These are phyloP conservation scores for Rhodotorula sp. DNA, from an alignment of 1,284 basidiomycete genomes.

Conservation along the genomic window DNA sequence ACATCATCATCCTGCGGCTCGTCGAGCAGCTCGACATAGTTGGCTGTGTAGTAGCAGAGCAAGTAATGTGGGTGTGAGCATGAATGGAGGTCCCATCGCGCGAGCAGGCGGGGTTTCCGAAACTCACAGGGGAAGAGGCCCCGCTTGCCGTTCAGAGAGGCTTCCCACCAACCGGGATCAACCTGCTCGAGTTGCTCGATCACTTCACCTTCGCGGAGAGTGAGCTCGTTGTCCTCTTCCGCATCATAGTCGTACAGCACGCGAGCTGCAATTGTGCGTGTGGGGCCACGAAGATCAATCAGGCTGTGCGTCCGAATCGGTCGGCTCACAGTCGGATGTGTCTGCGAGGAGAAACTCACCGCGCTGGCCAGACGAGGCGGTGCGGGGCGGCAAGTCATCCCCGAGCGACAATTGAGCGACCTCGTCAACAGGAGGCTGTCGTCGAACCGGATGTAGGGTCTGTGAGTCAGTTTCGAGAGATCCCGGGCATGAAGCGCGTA, in stretches of 20 bases:
- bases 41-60: slow-evolving; percentile 54
- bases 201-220: slow-evolving; percentile 72
- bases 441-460: slow-evolving; percentile 44
- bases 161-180: slow-evolving; percentile 81
- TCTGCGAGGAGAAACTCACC: neutral
- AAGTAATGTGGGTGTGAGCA: neutral
- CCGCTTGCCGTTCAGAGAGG: slow-evolving; percentile 63
- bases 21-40: slow-evolving; percentile 71
- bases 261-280: slow-evolving; percentile 50
- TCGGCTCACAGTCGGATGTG: no score
- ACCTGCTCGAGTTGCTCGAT: slow-evolving; percentile 77
- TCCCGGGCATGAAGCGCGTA: no score
- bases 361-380: slow-evolving; percentile 10
- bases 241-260: slow-evolving; percentile 75
- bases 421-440: slow-evolving; percentile 39
- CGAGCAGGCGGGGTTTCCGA: neutral
- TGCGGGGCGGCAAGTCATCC: slow-evolving; percentile 11
- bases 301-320: no score
- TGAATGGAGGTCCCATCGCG: neutral
- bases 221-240: slow-evolving; percentile 79
- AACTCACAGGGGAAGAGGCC: slow-evolving; percentile 72
- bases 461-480: slow-evolving; percentile 5
- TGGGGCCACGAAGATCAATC: no score
- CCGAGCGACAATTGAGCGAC: slow-evolving; percentile 31
- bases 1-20: slow-evolving; percentile 37